Percentiles rank a stretch among this genome's conserved stretches.
phyloP scores from a whole-genome alignment of 768 basidiomycete species.

The Lactarius sanguifluus region DNA sequence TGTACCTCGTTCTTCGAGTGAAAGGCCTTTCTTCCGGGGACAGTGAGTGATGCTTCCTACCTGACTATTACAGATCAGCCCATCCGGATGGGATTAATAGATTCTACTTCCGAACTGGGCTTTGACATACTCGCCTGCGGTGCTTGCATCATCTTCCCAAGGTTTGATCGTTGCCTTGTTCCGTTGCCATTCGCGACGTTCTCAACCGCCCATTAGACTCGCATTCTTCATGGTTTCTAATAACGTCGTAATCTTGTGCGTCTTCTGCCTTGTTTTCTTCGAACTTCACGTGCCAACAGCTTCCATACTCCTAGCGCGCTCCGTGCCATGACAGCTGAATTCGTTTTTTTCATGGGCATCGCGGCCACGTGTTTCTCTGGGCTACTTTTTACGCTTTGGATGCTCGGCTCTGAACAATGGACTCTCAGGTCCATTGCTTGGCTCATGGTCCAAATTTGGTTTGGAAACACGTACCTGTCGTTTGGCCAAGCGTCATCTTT shows the following conservation, averaged over 20 bases:
- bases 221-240: conserved; percentile 81
- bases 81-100: background rate
- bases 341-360: conserved; percentile 75
- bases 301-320: conserved; percentile 51
- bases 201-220: conserved; percentile 43
- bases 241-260: conserved; percentile 76
- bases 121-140: conserved; percentile 86
- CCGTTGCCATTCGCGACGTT: conserved; percentile 10
- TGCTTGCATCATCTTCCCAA: conserved; percentile 82
- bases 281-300: background rate
- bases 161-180: conserved; percentile 42
- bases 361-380: conserved; percentile 83
- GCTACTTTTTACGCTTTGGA: conserved; percentile 55
- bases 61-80: background rate
- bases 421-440: conserved; percentile 61
- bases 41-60: conserved; percentile 39
- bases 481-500: conserved; percentile 45
- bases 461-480: conserved; percentile 69
- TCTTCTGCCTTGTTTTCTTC: background rate
- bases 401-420: conserved; percentile 47
- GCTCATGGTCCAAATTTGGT: conserved; percentile 88
- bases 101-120: conserved; percentile 53
- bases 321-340: conserved; percentile 79
- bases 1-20: conserved; percentile 63
- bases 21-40: conserved; percentile 58